Conservation (phyloP, 441 rosid species). For the Gossypium schwendimanii region DNA sequence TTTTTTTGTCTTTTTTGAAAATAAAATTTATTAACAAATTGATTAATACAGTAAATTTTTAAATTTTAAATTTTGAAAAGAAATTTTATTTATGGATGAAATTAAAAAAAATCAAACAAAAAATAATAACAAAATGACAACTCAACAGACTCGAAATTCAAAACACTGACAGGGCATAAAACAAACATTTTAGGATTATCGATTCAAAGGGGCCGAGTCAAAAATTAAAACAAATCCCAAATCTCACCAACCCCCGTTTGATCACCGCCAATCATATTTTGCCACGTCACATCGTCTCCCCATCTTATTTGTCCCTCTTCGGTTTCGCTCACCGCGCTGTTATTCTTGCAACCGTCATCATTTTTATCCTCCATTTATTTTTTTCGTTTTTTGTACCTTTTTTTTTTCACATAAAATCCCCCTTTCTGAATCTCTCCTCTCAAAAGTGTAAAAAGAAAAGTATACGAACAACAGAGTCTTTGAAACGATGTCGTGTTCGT, state of each 20-base stretch:
- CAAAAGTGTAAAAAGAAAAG: not conserved
- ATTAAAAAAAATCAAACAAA: no score
- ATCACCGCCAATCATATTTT: not conserved
- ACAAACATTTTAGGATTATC: not conserved
- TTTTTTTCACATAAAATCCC: not conserved
- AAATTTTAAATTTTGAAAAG: no score
- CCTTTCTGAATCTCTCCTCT: not conserved
- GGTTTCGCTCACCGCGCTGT: not conserved
- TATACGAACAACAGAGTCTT: not conserved
- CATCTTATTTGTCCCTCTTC: not conserved
- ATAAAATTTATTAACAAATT: no score
- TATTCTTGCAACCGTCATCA: not conserved
- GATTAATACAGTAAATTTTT: no score
- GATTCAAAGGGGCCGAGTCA: not conserved
- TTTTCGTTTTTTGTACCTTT: not conserved
- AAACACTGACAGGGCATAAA: no score
- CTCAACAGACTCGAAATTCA: no score
- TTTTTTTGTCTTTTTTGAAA: no score
- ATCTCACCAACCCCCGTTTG: not conserved
- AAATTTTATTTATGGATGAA: no score
- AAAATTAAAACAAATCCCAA: not conserved
- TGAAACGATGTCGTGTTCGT: constrained; percentile 11
- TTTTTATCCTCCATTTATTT: not conserved
- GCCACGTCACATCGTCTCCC: not conserved
- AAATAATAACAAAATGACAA: no score